phyloP scores from a whole-genome alignment of 2,329 filamentous ascomycete species.

The Arthroderma uncinatum region DNA sequence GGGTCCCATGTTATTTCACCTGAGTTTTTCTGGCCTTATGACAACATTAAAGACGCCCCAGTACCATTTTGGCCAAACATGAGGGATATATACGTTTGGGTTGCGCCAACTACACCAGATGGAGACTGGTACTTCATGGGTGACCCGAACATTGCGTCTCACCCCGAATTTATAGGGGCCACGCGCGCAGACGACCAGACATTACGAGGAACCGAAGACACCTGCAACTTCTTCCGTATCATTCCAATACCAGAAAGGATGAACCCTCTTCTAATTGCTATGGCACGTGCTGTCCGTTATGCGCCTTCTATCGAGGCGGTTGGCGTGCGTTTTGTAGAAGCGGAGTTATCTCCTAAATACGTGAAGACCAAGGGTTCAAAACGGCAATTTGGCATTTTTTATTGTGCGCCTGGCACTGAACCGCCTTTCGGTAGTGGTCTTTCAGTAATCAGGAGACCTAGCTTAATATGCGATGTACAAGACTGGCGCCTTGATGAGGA shows the following conservation, averaged over 20 bases:
- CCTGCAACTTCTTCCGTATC: neutral
- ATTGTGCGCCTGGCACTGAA: neutral
- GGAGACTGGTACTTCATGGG: neutral
- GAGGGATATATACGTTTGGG: neutral
- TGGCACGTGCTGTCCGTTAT: slow-evolving; percentile 5
- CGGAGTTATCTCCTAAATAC: neutral
- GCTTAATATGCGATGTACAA: neutral
- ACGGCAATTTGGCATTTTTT: neutral
- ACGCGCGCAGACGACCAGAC: no score
- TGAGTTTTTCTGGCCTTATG: neutral
- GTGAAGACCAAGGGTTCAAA: neutral
- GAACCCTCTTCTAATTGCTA: slow-evolving; percentile 7
- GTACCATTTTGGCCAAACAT: neutral
- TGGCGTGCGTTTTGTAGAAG: neutral
- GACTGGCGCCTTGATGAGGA: slow-evolving; percentile 7
- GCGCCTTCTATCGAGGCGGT: neutral
- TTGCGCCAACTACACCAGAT: neutral
- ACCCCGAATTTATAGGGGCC: neutral
- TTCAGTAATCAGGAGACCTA: neutral
- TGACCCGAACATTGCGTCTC: neutral
- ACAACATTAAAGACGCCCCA: neutral
- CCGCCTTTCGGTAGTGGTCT: neutral
- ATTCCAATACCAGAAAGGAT: slow-evolving; percentile 5
- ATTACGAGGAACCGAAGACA: neutral
- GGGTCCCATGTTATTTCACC: neutral